Base-by-base conservation (phyloP, 1,284 basidiomycete species). In the Rhizoctonia solani region DNA sequence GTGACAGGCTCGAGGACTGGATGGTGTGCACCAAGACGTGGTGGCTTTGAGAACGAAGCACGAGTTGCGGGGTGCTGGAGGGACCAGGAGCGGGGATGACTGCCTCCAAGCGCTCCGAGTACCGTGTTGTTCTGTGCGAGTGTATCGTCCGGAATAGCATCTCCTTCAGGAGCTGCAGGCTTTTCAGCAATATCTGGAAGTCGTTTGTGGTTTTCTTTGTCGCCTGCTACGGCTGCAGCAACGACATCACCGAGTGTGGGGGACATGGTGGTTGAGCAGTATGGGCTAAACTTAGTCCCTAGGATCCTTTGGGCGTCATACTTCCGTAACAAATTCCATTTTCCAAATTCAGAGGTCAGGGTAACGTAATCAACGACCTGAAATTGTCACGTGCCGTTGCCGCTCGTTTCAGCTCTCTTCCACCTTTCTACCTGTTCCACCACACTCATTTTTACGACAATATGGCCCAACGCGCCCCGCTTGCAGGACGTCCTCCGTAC, bases 401-500 rank as follows among this genome's bases (percentile, higher is more conserved):
- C n/a, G n/a, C n/a, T n/a, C n/a, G n/a, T n/a, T n/a, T n/a, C n/a
- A n/a, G n/a, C n/a, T n/a, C n/a, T n/a, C n/a, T n/a, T n/a, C n/a
- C n/a, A n/a, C n/a, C n/a, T n/a, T 9, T 11, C n/a, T 21, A 19
- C 46, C 21, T 19, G 25, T n/a, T 23, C 55, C 27, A 46, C 56
- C 56, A 61, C 56, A 61, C 21, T 54, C 66, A 11, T 67, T 56
- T 67, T 37, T n/a, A n/a, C 53, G 11, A 39, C 37, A 29, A 42
- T 27, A 54, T 67, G 66, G 66, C 54, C 27, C 65, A 16, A n/a
- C 23, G 23, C 29, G 59, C 82, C 37, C 81, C 85, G 69, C 79
- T 85, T 70, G 84, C 85, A 74, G 85, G 83, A 71, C 81, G 80
- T 78, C 86, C 87, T 44, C 85, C 87, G 52, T 88, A 83, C 74